Base-by-base conservation (phyloP, 768 basidiomycete species). In the Lyophyllum decastes region DNA sequence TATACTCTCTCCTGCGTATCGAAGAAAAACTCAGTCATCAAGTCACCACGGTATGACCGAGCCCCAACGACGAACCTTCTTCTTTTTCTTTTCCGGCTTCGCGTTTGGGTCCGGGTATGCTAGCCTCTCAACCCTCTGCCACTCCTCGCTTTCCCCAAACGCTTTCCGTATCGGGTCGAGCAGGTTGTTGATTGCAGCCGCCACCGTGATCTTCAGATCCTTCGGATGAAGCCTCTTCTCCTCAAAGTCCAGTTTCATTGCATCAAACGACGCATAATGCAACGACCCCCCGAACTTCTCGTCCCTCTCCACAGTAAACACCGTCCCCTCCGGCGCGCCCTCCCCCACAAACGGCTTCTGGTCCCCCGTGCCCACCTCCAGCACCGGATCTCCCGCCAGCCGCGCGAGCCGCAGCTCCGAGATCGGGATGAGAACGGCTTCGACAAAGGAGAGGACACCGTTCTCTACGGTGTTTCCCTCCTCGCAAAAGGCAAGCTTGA, bases 401-500 rank as follows among this genome's bases (percentile, higher is more conserved):
- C 80, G 81, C 55, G 91, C 89, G 33, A 88, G 67, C 17, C 90
- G 83, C 34, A 97, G 76, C 65, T 90, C 77, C 68, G 85, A 88
- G 64, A 96, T 86, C 30, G 94, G 94, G 64, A 97, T 91, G 58
- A 95, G 71, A n/a, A 96, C 95, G 14, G 90, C 87, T 63, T 89
- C 76, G 59, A 88, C 82, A 76, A 98, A 98, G 1, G 91, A 78
- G 4, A 97, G 82, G 0, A 98, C 76, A 25, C 94, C 96, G 72
- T 99, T 99, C 24, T 91, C 94, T 45, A 85, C 82, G 50, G 86
- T 76, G 68, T 91, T 94, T 16, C 95, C 95, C 65, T 95, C 94
- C 65, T 96, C 94, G 72, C 95, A 98, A 70, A 96, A 94, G 0
- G 97, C 95, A 22, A 79, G 78, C 72, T 91, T 94, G 73, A 98